Evolutionary conservation across 208 protist genomes (phyloP), one percentile per base, ranked within the genome.

Genomic region (Phytomonas sp.): DNA sequence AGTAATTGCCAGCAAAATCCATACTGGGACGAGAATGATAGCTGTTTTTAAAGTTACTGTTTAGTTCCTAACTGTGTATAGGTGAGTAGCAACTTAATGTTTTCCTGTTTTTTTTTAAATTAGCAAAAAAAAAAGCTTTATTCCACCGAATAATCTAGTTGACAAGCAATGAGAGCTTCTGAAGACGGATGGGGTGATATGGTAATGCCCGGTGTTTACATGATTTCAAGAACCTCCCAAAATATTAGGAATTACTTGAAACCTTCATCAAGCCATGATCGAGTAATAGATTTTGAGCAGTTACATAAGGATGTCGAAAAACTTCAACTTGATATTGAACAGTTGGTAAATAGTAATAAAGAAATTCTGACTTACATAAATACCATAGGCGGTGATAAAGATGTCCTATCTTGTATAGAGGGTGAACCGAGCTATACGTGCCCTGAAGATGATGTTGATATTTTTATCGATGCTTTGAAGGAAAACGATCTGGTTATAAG

Each of bases 131-230:
- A 26, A 13, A 65, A 65, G 26, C 4, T 26, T 23, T 40, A 65
- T 28, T 40, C 6, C 4, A 65, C 1, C 3, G 4, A 26, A 26
- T 53, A 65, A 7, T 26, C 2, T 60, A 65, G 37, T 17, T 37
- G 20, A 65, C 26, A 65, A 6, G 15, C 6, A 31, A 81, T 78
- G 74, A 78, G 61, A 0, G 34, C 63, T 34, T 2, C 8, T 6
- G 67, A 60, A 43, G 67, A 71, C 60, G 81, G 79, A 13, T 92
- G 86, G 89, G 87, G 87, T 34, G 77, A 86, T 28, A 89, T 90
- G 87, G 80, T 91, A 33, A 71, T 89, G 36, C 86, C 84, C 0
- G 89, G 86, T 34, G 89, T 92, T n/a, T 94, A 86, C 69, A 94
- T 94, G 87, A 85, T 89, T 68, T 72, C 75, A 37, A 32, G 85